Percentiles rank a stretch among this genome's conserved stretches.
These are phyloP conservation scores for Trichophyton verrucosum DNA, from an alignment of 2,329 filamentous ascomycete genomes.

Conservation along the genomic window DNA sequence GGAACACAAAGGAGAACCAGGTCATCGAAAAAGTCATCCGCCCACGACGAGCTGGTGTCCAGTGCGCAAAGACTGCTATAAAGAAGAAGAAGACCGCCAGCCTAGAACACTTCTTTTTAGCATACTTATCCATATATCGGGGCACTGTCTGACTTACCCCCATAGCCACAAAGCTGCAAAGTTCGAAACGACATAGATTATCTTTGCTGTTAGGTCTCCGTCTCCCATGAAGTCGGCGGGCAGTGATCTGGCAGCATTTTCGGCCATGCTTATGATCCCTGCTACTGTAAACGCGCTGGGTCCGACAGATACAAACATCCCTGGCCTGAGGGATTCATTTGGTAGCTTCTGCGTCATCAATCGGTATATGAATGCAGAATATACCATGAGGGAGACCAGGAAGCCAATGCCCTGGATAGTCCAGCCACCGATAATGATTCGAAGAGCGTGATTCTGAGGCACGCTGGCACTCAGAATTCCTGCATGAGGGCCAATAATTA, in stretches of 20 bases:
- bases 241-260: slow-evolving; percentile 37
- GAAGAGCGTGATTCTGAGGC: slow-evolving; percentile 33
- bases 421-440: slow-evolving; percentile 47
- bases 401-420: slow-evolving; percentile 54
- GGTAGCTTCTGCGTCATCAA: slow-evolving; percentile 82
- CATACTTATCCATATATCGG: no score
- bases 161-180: slow-evolving; percentile 68
- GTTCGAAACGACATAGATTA: slow-evolving; percentile 45
- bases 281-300: slow-evolving; percentile 58
- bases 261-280: slow-evolving; percentile 47
- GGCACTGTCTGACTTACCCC: slow-evolving; percentile 35
- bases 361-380: slow-evolving; percentile 70
- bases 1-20: slow-evolving; percentile 75
- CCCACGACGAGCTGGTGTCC: slow-evolving; percentile 49
- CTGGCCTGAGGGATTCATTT: slow-evolving; percentile 60
- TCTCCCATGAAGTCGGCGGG: slow-evolving; percentile 45
- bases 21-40: slow-evolving; percentile 69
- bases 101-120: slow-evolving; percentile 20
- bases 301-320: slow-evolving; percentile 76
- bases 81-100: slow-evolving; percentile 78
- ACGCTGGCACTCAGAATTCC: slow-evolving; percentile 43
- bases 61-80: slow-evolving; percentile 63
- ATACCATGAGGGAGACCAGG: slow-evolving; percentile 62
- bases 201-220: slow-evolving; percentile 41
- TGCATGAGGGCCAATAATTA: slow-evolving; percentile 64